Evolutionary conservation across 2,329 filamentous ascomycete genomes (phyloP).

Genomic region (Colletotrichum siamense): DNA sequence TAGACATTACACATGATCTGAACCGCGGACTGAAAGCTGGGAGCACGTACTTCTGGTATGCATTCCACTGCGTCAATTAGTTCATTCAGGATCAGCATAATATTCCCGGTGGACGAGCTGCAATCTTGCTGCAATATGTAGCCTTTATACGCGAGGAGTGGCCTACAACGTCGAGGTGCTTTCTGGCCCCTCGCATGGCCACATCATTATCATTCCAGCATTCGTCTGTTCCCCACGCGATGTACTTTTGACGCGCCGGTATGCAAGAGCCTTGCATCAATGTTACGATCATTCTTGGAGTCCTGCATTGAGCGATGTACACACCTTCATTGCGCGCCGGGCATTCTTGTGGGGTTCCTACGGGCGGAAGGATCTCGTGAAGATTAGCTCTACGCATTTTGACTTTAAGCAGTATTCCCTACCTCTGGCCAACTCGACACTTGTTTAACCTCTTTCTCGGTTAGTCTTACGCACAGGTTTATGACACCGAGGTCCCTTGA

Average conservation of each 20-base stretch:
- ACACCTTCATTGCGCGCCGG: background rate
- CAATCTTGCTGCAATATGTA: fast-evolving
- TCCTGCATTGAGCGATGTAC: background rate
- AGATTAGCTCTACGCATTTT: fast-evolving
- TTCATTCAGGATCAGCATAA: background rate
- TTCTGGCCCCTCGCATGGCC: background rate
- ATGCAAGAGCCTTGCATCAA: background rate
- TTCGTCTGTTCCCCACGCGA: background rate
- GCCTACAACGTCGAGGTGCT: background rate
- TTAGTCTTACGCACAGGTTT: background rate
- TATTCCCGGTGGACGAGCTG: background rate
- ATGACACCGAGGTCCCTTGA: background rate
- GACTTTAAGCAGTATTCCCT: background rate
- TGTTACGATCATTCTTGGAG: background rate
- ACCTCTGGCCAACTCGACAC: background rate
- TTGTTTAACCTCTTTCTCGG: background rate
- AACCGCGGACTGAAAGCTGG: fast-evolving
- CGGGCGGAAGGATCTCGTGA: background rate
- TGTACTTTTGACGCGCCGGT: fast-evolving
- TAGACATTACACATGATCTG: background rate
- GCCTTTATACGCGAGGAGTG: background rate
- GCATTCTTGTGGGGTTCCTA: background rate
- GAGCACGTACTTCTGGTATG: background rate
- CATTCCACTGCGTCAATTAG: background rate
- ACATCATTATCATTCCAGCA: background rate